A percentile compares a stretch with the other conserved stretches of the same genome.
These are phyloP conservation scores for Cordyceps cicadae DNA, from an alignment of 2,329 filamentous ascomycete species.

Conservation along the genomic window DNA sequence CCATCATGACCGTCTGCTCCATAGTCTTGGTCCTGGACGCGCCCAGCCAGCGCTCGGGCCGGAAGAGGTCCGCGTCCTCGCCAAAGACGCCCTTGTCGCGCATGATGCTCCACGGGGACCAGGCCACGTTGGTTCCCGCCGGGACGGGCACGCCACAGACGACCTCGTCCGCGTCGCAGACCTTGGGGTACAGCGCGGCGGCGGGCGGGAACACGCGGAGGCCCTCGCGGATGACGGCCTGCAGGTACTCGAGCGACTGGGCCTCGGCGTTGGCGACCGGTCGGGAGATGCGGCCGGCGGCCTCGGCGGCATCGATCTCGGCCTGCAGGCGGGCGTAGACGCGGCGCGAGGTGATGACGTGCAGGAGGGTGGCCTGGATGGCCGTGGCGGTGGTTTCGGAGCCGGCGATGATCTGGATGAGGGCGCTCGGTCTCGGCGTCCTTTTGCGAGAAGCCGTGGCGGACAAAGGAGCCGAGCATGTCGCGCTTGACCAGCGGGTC, in stretches of 20 bases:
- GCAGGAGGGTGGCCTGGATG: constrained; percentile 38
- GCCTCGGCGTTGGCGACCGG: constrained; percentile 20
- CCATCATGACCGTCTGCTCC: constrained; percentile 22
- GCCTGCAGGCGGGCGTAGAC: constrained; percentile 32
- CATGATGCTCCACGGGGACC: constrained; percentile 20
- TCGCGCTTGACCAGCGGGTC: constrained; percentile 22
- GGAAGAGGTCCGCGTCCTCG: constrained; percentile 17
- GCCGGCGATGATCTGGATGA: constrained; percentile 33
- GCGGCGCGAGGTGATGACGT: constrained; percentile 36
- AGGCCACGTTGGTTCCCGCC: constrained; percentile 16
- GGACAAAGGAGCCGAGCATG: constrained; percentile 31
- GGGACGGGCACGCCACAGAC: constrained; percentile 14
- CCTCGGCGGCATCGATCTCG: constrained; percentile 30
- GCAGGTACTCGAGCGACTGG: constrained; percentile 24
- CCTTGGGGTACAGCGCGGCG: constrained; percentile 17
- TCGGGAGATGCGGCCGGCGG: neutral
- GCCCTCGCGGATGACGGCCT: constrained; percentile 35
- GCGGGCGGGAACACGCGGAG: constrained; percentile 18
- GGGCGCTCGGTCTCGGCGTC: constrained; percentile 33
- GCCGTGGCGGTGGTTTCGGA: constrained; percentile 43
- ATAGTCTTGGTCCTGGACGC: constrained; percentile 18
- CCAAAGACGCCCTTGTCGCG: constrained; percentile 19
- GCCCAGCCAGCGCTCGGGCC: constrained; percentile 20
- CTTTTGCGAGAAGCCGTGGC: constrained; percentile 26
- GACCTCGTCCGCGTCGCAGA: constrained; percentile 11